Conservation (phyloP, 2,329 filamentous ascomycete genomes). For the Penicillium paneum region DNA sequence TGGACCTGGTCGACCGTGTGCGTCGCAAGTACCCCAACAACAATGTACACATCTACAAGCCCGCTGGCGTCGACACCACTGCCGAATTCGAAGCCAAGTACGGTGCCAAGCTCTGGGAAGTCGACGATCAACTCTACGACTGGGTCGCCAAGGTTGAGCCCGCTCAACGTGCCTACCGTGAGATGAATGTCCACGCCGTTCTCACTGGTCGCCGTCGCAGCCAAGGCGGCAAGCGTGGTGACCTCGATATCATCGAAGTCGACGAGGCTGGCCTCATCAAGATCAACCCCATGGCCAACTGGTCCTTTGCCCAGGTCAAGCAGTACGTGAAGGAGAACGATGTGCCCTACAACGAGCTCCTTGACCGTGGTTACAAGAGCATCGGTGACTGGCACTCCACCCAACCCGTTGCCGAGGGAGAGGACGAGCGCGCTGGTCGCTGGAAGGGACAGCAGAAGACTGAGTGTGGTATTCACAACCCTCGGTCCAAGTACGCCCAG, state of each 20-base stretch:
- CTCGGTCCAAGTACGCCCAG: constrained; percentile 86
- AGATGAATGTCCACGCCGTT: constrained; percentile 83
- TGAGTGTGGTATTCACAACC: constrained; percentile 98
- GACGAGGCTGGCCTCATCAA: constrained; percentile 91
- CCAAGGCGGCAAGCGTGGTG: constrained; percentile 87
- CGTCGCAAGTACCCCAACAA: constrained; percentile 72
- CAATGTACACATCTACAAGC: constrained; percentile 85
- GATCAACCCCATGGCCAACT: constrained; percentile 95
- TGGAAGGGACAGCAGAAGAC: constrained; percentile 97
- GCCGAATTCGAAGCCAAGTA: constrained; percentile 79
- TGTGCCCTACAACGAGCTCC: constrained; percentile 88
- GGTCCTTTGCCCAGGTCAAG: constrained; percentile 87
- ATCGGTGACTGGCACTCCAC: constrained; percentile 98
- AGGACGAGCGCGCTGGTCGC: constrained; percentile 92
- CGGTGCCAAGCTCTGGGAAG: constrained; percentile 80
- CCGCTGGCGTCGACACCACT: constrained; percentile 67
- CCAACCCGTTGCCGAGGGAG: constrained; percentile 79
- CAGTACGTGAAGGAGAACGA: constrained; percentile 80
- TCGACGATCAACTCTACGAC: constrained; percentile 86
- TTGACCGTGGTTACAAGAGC: constrained; percentile 96
- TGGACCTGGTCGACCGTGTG: constrained; percentile 70
- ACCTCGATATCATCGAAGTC: constrained; percentile 86
- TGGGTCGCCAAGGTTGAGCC: constrained; percentile 98
- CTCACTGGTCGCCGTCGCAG: constrained; percentile 87
- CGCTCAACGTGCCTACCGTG: constrained; percentile 82